These are phyloP conservation scores for Asterella californica DNA, from an alignment of 225 moss, liverwort and hornwort species.

Conservation along the genomic window DNA sequence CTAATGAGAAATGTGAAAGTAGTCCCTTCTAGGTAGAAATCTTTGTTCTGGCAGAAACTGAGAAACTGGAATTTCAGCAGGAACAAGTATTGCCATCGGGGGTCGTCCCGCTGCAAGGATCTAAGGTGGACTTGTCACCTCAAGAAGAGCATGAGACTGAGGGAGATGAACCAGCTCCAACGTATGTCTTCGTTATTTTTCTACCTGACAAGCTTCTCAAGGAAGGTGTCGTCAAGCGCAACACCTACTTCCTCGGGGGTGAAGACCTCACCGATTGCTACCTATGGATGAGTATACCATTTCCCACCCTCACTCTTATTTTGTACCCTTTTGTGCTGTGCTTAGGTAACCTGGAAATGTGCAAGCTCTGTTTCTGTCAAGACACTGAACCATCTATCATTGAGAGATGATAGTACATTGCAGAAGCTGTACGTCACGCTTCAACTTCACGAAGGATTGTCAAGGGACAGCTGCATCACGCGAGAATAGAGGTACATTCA, in stretches of 20 bases:
- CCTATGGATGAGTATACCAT: slow-evolving; percentile 37
- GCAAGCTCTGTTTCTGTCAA: neutral
- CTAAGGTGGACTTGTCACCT: slow-evolving; percentile 41
- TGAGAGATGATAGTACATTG: neutral
- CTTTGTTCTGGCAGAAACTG: neutral
- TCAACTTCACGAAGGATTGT: slow-evolving; percentile 34
- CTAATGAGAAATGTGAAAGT: neutral
- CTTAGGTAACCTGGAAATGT: neutral
- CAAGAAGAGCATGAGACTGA: slow-evolving; percentile 18
- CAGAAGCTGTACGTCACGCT: slow-evolving; percentile 35
- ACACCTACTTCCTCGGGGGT: slow-evolving; percentile 39
- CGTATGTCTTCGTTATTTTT: slow-evolving; percentile 36
- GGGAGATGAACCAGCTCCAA: slow-evolving; percentile 31
- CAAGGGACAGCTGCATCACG: slow-evolving; percentile 43
- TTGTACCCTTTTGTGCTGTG: neutral
- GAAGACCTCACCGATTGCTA: slow-evolving; percentile 37
- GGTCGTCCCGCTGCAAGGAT: slow-evolving; percentile 36
- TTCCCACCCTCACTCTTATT: neutral
- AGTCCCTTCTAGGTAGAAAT: neutral
- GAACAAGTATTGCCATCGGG: slow-evolving; percentile 14
- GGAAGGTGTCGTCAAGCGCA: slow-evolving; percentile 21
- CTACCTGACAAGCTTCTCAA: slow-evolving; percentile 32
- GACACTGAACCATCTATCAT: neutral
- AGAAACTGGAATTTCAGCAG: slow-evolving; percentile 1
- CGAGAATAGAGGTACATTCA: slow-evolving; percentile 33